Evolutionary conservation across 139 green algal genomes (phyloP).

Genomic region (Chlorella sp.): DNA sequence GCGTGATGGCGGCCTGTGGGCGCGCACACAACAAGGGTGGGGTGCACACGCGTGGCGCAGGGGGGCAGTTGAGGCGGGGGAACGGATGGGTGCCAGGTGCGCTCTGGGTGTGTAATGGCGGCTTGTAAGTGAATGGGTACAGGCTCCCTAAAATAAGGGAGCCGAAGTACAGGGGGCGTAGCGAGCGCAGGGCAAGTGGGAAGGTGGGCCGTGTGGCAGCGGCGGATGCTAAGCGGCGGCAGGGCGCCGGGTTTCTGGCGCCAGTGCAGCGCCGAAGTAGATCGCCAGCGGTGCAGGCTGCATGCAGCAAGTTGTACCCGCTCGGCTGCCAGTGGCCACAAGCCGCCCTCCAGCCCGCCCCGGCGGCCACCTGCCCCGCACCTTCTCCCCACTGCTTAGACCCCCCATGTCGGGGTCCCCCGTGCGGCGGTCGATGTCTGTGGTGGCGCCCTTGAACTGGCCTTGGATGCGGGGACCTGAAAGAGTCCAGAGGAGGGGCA

Average conservation of each 20-base stretch:
- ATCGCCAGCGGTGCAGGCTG: too few species aligned
- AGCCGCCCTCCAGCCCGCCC: not conserved
- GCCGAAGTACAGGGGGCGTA: too few species aligned
- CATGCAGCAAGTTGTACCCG: not conserved
- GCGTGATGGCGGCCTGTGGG: slow-evolving; percentile 1
- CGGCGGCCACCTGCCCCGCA: not conserved
- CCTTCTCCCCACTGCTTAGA: slow-evolving; percentile 21
- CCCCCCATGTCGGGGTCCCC: slow-evolving; percentile 36
- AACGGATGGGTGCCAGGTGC: too few species aligned
- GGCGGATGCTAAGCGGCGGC: not conserved
- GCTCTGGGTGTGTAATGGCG: too few species aligned
- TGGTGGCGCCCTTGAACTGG: slow-evolving; percentile 36
- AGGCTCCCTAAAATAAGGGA: too few species aligned
- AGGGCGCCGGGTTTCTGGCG: too few species aligned
- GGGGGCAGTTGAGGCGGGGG: not conserved
- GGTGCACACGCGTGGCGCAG: not conserved
- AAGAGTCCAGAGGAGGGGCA: not conserved
- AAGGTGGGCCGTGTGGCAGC: too few species aligned
- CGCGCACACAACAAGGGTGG: not conserved
- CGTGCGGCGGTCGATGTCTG: slow-evolving; percentile 39
- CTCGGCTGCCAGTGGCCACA: not conserved
- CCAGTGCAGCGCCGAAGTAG: too few species aligned
- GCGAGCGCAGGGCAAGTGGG: too few species aligned
- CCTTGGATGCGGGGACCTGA: slow-evolving; percentile 29
- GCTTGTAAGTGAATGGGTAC: too few species aligned